phyloP scores from a whole-genome alignment of 2,329 filamentous ascomycete species.

The Penicillium griseofulvum region DNA sequence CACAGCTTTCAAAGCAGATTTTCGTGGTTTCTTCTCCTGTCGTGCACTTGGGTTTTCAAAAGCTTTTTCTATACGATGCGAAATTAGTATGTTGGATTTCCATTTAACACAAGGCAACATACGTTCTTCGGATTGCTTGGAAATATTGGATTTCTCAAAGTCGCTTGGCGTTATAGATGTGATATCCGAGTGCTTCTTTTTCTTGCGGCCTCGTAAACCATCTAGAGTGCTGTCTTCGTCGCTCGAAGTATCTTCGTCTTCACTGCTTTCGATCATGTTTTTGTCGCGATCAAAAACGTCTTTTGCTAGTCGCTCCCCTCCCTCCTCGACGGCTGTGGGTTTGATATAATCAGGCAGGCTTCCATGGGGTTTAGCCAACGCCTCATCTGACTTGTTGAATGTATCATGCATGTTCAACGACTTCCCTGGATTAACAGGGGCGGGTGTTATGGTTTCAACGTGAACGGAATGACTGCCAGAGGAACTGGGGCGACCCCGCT shows the following conservation, averaged over 20 bases:
- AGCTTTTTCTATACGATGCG: slow-evolving; percentile 7
- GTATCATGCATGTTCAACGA: slow-evolving; percentile 66
- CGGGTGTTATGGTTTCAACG: neutral
- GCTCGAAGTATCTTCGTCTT: slow-evolving; percentile 61
- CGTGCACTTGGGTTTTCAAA: slow-evolving; percentile 13
- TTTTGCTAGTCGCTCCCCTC: slow-evolving; percentile 61
- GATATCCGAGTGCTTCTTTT: slow-evolving; percentile 30
- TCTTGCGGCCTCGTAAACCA: slow-evolving; percentile 27
- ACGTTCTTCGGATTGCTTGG: slow-evolving; percentile 79
- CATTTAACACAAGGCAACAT: slow-evolving; percentile 19
- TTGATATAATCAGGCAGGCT: slow-evolving; percentile 62
- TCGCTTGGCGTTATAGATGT: slow-evolving; percentile 28
- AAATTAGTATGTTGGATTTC: slow-evolving; percentile 2
- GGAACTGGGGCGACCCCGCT: slow-evolving; percentile 32
- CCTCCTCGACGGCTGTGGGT: slow-evolving; percentile 38
- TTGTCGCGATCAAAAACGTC: slow-evolving; percentile 69
- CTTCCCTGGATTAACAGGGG: slow-evolving; percentile 48
- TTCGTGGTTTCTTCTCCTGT: slow-evolving; percentile 40
- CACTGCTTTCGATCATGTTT: slow-evolving; percentile 62
- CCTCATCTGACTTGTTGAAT: slow-evolving; percentile 70
- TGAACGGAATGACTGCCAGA: slow-evolving; percentile 40
- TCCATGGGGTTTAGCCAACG: slow-evolving; percentile 62
- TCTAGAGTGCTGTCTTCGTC: slow-evolving; percentile 58
- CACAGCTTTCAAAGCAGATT: slow-evolving; percentile 44
- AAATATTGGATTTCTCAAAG: slow-evolving; percentile 31